Evolutionary conservation across 768 basidiomycete genomes (phyloP).

Genomic region (Strobilomyces dryophilus): DNA sequence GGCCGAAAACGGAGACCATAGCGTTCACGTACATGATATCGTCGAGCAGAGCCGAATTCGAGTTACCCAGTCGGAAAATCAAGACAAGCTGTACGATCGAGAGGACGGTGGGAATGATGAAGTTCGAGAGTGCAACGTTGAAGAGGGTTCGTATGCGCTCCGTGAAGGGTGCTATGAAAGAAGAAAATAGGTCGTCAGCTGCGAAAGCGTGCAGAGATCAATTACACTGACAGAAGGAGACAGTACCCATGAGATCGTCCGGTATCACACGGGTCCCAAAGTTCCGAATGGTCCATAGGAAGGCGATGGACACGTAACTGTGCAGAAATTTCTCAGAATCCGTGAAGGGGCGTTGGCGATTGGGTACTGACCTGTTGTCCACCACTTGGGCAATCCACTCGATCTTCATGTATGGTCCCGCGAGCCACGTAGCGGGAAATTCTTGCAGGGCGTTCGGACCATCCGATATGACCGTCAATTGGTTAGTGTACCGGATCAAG

Average conservation of each 20-base stretch:
- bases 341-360: no score
- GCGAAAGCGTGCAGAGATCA: no score
- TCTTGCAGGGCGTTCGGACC: no score
- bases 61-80: conserved; percentile 15
- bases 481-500: no score
- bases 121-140: conserved; percentile 26
- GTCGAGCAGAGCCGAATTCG: not conserved
- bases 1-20: conserved; percentile 5
- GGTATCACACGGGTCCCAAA: no score
- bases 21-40: conserved; percentile 1
- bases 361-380: not conserved
- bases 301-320: not conserved
- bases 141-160: conserved; percentile 14
- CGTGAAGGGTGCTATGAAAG: no score
- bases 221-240: not conserved
- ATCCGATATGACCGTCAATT: no score
- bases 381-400: not conserved
- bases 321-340: no score
- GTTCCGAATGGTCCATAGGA: not conserved
- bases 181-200: no score
- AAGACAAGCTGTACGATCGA: conserved; percentile 23
- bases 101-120: conserved; percentile 24
- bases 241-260: no score
- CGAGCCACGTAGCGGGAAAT: no score
- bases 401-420: not conserved